These are phyloP conservation scores for Leishmania tarentolae DNA, from an alignment of 208 protist species.

Conservation along the genomic window DNA sequence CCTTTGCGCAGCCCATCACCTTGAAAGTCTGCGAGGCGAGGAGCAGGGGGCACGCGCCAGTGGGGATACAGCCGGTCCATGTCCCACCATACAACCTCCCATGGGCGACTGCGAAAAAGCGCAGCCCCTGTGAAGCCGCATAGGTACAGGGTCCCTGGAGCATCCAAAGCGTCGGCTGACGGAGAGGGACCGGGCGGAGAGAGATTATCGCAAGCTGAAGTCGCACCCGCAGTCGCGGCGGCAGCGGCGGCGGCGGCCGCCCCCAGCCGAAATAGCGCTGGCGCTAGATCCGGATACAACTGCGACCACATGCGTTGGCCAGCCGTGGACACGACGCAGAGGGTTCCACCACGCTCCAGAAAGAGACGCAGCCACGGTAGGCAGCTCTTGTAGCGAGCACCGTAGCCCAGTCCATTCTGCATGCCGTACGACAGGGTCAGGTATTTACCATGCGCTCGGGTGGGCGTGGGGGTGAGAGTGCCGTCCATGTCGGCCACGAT, in stretches of 20 bases:
- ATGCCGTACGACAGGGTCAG: constrained; percentile 36
- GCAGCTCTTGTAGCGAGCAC: constrained; percentile 43
- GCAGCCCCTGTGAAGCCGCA: constrained; percentile 71
- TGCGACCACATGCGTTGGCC: constrained; percentile 52
- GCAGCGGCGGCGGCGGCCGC: constrained; percentile 1
- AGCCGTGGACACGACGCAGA: constrained; percentile 65
- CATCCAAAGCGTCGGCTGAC: background rate
- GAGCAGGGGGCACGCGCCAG: constrained; percentile 12
- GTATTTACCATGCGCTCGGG: constrained; percentile 50
- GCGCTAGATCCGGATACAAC: constrained; percentile 55
- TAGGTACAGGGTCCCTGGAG: constrained; percentile 43
- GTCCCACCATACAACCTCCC: constrained; percentile 19
- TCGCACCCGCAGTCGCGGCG: background rate
- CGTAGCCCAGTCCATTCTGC: constrained; percentile 26
- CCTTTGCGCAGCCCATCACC: background rate
- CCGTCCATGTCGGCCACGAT: constrained; percentile 71
- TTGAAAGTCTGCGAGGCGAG: background rate
- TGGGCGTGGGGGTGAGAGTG: constrained; percentile 57
- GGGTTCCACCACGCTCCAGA: constrained; percentile 35
- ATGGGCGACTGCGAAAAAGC: constrained; percentile 39
- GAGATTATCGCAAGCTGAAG: background rate
- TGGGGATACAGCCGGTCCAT: constrained; percentile 24
- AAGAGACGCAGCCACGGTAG: constrained; percentile 41
- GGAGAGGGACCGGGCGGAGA: background rate
- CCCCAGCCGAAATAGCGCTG: constrained; percentile 28